phyloP scores from a whole-genome alignment of 2,329 filamentous ascomycete species.

The Aureobasidium sp. region DNA sequence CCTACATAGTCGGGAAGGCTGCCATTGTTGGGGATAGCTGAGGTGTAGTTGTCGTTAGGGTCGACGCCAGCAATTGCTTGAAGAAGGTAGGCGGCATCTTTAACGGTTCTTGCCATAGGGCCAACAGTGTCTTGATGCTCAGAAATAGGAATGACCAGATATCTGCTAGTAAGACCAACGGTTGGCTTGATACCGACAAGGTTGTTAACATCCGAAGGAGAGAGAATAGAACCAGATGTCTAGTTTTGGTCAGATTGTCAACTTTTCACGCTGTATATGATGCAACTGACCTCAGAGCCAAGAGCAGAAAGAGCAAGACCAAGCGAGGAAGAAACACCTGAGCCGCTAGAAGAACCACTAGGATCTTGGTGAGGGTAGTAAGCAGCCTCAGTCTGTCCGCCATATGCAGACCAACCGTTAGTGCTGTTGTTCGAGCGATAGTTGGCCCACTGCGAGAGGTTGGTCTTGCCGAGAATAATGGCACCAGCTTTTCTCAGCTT shows the following conservation, averaged over 20 bases:
- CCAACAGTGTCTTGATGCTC: conserved; percentile 49
- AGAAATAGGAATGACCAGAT: conserved; percentile 57
- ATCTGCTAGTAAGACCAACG: conserved; percentile 53
- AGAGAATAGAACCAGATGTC: conserved; percentile 56
- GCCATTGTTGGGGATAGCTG: conserved; percentile 46
- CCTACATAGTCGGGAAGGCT: conserved; percentile 51
- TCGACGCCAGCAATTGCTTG: conserved; percentile 51
- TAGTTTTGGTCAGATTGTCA: conserved; percentile 15
- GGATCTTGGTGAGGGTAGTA: conserved; percentile 57
- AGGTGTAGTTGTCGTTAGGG: conserved; percentile 48
- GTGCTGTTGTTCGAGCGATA: conserved; percentile 48
- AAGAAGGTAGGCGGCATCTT: conserved; percentile 49
- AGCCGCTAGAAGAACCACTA: conserved; percentile 53
- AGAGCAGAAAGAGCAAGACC: conserved; percentile 52
- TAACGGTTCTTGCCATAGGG: conserved; percentile 50
- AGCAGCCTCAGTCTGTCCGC: conserved; percentile 53
- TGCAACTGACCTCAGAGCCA: conserved; percentile 44
- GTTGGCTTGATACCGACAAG: conserved; percentile 61
- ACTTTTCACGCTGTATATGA: not conserved
- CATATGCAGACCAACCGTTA: conserved; percentile 57
- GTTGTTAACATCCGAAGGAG: conserved; percentile 48
- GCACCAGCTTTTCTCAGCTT: conserved; percentile 54
- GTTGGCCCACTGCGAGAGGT: conserved; percentile 58
- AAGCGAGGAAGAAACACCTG: conserved; percentile 50
- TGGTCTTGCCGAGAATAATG: conserved; percentile 59